Evolutionary conservation across 2,329 filamentous ascomycete species (phyloP).

Genomic region (Diaporthe sp.): DNA sequence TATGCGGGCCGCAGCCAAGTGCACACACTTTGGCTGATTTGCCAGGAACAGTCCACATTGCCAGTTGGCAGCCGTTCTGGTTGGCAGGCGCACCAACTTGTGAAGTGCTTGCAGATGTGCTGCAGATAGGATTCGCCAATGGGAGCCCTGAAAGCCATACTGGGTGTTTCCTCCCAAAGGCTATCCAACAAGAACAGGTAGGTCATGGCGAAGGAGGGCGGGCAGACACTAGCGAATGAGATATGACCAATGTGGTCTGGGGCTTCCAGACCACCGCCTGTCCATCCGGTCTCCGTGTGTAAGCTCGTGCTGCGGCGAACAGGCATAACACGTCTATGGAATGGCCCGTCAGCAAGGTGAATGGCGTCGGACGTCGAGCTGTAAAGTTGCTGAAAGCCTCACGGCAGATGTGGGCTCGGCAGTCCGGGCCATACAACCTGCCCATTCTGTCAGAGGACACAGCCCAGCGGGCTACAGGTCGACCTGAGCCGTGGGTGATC

Average conservation of each 20-base stretch:
- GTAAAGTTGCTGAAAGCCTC: slow-evolving; percentile 12
- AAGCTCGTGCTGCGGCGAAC: slow-evolving; percentile 5
- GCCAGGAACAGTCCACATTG: slow-evolving; percentile 36
- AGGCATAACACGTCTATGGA: background rate
- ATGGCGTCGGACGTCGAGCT: slow-evolving; percentile 19
- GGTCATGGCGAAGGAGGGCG: slow-evolving; percentile 25
- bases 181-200: slow-evolving; percentile 6
- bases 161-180: slow-evolving; percentile 11
- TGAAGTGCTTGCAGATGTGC: slow-evolving; percentile 38
- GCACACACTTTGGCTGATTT: slow-evolving; percentile 30
- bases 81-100: slow-evolving; percentile 32
- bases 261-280: background rate
- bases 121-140: slow-evolving; percentile 38
- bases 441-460: background rate
- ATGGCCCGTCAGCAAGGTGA: slow-evolving; percentile 10
- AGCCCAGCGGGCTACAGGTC: background rate
- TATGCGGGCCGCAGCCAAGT: slow-evolving; percentile 31
- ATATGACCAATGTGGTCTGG: background rate
- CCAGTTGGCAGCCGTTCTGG: slow-evolving; percentile 36
- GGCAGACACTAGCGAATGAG: slow-evolving; percentile 15
- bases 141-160: slow-evolving; percentile 1
- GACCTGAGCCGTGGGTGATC: slow-evolving; percentile 10
- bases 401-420: slow-evolving; percentile 27
- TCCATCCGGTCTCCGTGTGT: slow-evolving; percentile 4
- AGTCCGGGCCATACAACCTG: slow-evolving; percentile 4